Base-by-base conservation (phyloP, 2,329 filamentous ascomycete species). In the Colletotrichum godetiae region DNA sequence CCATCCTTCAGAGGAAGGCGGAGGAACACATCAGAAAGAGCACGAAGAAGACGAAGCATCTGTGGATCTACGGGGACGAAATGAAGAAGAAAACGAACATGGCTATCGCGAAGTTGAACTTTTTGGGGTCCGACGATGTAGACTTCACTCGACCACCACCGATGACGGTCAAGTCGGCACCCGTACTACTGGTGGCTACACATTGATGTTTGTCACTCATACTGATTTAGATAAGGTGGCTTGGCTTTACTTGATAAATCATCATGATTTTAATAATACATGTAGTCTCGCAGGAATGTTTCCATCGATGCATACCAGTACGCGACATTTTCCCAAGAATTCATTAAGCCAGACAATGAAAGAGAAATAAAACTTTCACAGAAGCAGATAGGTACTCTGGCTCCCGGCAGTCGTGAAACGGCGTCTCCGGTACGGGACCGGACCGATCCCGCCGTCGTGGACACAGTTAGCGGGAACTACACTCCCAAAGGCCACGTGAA, bases 91-190 rank as follows among this genome's bases (percentile, higher is more conserved):
- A 53, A 2, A 70, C 62, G 3, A 70, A 53, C 19, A 53, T 59
- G 67, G 62, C 67, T 4, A 70, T 70, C 22, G 55, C 61, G 1
- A 70, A 67, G 13, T 61, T 70, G 53, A 70, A 70, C 19, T 42
- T 55, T 11, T 49, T 27, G 27, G 64, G 64, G 13, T 46, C 64
- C n/a, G 64, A 46, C 3, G 55, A 67, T 10, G 37, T 37, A 6
- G 37, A 10, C 11, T 27, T 11, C 8, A 22, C 7, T 22, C 7
- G 63, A 24, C 60, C 27, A 33, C 37, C 11, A 15, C 15, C 42
- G 4, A 19, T 52, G 2, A 22, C 27, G 15, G 29, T 15, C 27
- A 10, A 53, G 2, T 33, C 19, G 2, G 6, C 7, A 12, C 42
- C 42, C 10, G 8, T 19, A 4, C 10, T n/a, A 22, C 10, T 49